Conservation (phyloP, 495 filamentous ascomycete genomes). For the Aspergillus ellipticus region DNA sequence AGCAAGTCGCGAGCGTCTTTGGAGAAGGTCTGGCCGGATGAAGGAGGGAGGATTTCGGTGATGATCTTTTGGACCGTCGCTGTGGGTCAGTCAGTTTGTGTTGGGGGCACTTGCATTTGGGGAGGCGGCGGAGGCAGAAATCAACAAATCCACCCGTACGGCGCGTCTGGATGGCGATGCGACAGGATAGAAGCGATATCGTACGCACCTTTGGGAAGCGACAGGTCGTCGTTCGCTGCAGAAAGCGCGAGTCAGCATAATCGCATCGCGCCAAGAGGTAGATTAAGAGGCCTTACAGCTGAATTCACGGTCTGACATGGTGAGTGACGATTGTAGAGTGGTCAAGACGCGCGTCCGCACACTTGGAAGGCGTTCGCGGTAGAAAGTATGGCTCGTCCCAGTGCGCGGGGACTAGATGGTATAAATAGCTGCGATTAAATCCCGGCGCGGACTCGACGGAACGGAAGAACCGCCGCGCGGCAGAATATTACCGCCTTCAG, state of each 20-base stretch:
- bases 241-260: constrained; percentile 19
- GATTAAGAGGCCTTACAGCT: constrained; percentile 52
- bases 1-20: constrained; percentile 92
- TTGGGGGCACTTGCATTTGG: not conserved
- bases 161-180: not conserved
- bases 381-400: constrained; percentile 3
- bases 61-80: constrained; percentile 98
- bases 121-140: not conserved
- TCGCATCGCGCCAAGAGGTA: constrained; percentile 18
- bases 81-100: constrained; percentile 28
- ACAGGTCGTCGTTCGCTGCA: constrained; percentile 84
- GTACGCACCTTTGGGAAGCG: constrained; percentile 80
- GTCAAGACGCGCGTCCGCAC: constrained; percentile 5
- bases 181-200: not conserved
- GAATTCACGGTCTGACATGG: constrained; percentile 91
- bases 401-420: constrained; percentile 10
- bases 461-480: constrained; percentile 25
- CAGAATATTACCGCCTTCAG: constrained; percentile 29
- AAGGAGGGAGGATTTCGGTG: constrained; percentile 78
- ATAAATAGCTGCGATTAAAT: constrained; percentile 9
- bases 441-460: constrained; percentile 19
- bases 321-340: constrained; percentile 15
- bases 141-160: not conserved
- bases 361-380: not conserved
- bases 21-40: constrained; percentile 69